phyloP scores from a whole-genome alignment of 495 filamentous ascomycete species.

The Penicillium atrosanguineum region DNA sequence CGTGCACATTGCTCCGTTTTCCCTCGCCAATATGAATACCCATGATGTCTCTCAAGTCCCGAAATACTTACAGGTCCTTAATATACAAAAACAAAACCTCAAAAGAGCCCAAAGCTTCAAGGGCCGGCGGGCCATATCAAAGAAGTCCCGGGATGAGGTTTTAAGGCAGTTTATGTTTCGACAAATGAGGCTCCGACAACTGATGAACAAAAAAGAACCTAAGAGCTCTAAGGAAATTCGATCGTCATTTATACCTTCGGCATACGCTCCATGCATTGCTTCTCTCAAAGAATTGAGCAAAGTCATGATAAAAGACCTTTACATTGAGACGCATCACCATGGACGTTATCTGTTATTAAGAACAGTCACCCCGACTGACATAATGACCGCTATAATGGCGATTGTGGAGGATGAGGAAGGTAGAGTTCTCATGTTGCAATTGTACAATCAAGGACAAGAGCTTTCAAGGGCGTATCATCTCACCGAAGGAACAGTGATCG shows the following conservation, averaged over 20 bases:
- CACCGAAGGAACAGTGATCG: slow-evolving; percentile 26
- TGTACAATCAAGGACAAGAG: slow-evolving; percentile 42
- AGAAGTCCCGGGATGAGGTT: slow-evolving; percentile 22
- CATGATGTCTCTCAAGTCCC: slow-evolving; percentile 21
- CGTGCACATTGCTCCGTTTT: too few relatives aligned
- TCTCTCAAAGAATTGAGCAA: slow-evolving; percentile 20
- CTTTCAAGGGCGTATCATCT: slow-evolving; percentile 26
- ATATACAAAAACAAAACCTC: slow-evolving; percentile 14
- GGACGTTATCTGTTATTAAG: slow-evolving; percentile 43
- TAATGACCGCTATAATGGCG: slow-evolving; percentile 40
- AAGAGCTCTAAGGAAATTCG: slow-evolving; percentile 2
- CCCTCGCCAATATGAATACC: slow-evolving; percentile 30
- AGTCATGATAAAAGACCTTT: slow-evolving; percentile 31
- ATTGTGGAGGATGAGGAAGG: slow-evolving; percentile 52
- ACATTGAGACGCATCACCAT: slow-evolving; percentile 51
- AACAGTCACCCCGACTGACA: slow-evolving; percentile 37
- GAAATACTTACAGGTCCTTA: slow-evolving; percentile 7
- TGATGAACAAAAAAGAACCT: not conserved
- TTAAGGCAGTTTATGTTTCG: slow-evolving; percentile 18
- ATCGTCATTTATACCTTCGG: slow-evolving; percentile 20
- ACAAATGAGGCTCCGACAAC: too few relatives aligned
- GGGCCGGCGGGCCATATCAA: slow-evolving; percentile 12
- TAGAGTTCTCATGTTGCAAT: slow-evolving; percentile 42
- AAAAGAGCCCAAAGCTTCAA: slow-evolving; percentile 15
- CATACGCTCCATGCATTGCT: slow-evolving; percentile 21